These are phyloP conservation scores for Peribolospora kevripleyi DNA, from an alignment of 768 basidiomycete genomes.

Conservation along the genomic window DNA sequence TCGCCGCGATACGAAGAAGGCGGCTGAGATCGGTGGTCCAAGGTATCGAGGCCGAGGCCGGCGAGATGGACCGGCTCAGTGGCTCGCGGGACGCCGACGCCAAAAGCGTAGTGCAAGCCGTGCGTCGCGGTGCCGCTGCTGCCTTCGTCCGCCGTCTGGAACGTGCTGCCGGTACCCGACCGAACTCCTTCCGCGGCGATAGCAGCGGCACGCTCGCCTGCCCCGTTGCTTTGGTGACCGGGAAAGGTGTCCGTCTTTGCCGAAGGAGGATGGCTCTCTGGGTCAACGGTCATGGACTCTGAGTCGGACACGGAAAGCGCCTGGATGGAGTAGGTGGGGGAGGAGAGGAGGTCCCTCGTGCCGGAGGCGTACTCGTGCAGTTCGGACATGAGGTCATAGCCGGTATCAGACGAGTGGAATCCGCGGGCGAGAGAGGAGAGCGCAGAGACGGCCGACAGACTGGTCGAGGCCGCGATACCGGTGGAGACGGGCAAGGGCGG, in stretches of 20 bases:
- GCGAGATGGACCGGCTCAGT: too few species aligned
- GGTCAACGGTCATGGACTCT: not conserved
- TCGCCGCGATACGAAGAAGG: too few species aligned
- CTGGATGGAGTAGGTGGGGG: slow-evolving; percentile 1
- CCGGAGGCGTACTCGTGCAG: not conserved
- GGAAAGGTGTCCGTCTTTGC: not conserved
- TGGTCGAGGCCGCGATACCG: not conserved
- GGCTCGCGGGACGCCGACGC: too few species aligned
- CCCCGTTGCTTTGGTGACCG: too few species aligned
- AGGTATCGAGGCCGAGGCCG: too few species aligned
- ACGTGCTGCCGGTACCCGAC: not conserved
- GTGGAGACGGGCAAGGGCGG: not conserved
- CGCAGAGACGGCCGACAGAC: slow-evolving; percentile 2
- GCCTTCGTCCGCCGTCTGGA: not conserved
- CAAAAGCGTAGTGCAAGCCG: too few species aligned
- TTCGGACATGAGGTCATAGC: slow-evolving; percentile 1
- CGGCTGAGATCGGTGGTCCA: too few species aligned
- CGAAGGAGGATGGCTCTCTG: not conserved
- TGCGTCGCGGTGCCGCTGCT: too few species aligned
- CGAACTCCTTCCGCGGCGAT: not conserved
- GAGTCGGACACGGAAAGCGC: slow-evolving; percentile 3
- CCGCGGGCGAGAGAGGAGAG: not conserved
- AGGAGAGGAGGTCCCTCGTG: not conserved
- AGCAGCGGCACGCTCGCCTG: not conserved
- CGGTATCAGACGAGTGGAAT: not conserved